These are phyloP conservation scores for Pseudogymnoascus sp. DNA, from an alignment of 2,329 filamentous ascomycete species.

Conservation along the genomic window DNA sequence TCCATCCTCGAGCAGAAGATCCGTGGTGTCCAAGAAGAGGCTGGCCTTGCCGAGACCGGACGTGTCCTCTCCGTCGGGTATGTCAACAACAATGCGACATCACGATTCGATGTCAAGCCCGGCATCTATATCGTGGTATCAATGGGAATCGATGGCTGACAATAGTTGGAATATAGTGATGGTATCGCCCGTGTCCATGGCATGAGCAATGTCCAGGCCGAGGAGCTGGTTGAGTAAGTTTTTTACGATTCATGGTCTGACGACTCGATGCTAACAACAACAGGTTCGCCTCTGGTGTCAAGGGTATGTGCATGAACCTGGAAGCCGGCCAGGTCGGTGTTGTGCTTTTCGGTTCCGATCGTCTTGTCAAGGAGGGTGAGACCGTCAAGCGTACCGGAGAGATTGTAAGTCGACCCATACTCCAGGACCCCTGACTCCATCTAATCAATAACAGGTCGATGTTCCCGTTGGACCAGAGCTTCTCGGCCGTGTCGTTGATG, in stretches of 20 bases:
- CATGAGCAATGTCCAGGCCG: conserved; percentile 99
- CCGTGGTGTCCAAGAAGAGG: conserved; percentile 95
- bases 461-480: conserved; percentile 87
- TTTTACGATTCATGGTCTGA: conserved; percentile 16
- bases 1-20: conserved; percentile 99
- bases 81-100: conserved; percentile 35
- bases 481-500: conserved; percentile 96
- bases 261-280: conserved; percentile 22
- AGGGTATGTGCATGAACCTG: conserved; percentile 99
- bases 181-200: conserved; percentile 99
- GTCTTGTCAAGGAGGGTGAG: conserved; percentile 99
- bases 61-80: conserved; percentile 99
- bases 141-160: conserved; percentile 15
- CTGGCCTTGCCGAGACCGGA: conserved; percentile 93
- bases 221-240: conserved; percentile 98
- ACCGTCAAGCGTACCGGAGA: conserved; percentile 98
- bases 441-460: conserved; percentile 61
- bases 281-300: conserved; percentile 98
- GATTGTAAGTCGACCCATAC: conserved; percentile 63
- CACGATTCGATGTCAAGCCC: background rate
- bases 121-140: conserved; percentile 1
- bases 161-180: conserved; percentile 58
- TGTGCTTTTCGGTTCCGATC: conserved; percentile 99
- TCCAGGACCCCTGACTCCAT: background rate
- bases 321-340: conserved; percentile 99